Base-by-base conservation (phyloP, 2,329 filamentous ascomycete species). In the Albophoma yamanashiensis region DNA sequence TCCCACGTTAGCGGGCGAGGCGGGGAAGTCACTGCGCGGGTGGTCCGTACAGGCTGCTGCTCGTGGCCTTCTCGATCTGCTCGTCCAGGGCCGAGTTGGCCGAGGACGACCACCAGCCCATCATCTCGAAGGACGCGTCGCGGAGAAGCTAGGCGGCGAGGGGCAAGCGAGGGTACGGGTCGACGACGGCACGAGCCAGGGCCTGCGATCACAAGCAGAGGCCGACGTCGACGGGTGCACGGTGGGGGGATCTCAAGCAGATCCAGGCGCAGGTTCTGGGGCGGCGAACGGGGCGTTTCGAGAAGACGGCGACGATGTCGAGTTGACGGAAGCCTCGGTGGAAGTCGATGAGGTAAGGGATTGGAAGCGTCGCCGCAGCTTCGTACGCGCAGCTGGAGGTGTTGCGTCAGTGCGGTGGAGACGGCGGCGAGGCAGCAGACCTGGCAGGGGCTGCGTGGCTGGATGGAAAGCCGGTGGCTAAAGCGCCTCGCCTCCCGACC, bases 101-200 rank as follows among this genome's bases (percentile, higher is more conserved):
- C 73, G 91, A 93, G 67, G 89, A 90, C 73, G 96, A 97, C 93
- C 93, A 99, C 82, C 92, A 92, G 72, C 91, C 88, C 92, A 97
- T 97, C 82, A 82, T 89, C 57, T 65, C 70, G 70, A 57, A 27
- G 59, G 36, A 57, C 14, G 50, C 50, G 50, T 22, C 31, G 50
- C 50, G 31, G 50, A 15, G 20, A 9, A 7, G 14, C 50, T 11
- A 22, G 31, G 11, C 50, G 20, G 50, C 50, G 50, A 55, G 31
- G 22, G 50, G 20, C 3, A 22, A 22, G 36, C 50, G 31, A 22
- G 31, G 31, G 50, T 36, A 22, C 31, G 50, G 31, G 20, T 55
- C 22, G 31, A 36, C 50, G 50, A 11, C 50, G 50, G 50, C 50
- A 38, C 50, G 31, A 31, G 50, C 25, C 31, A 22, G 50, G 31